phyloP scores from a whole-genome alignment of 2,329 filamentous ascomycete genomes.

The Cryphonectria carpinicola region DNA sequence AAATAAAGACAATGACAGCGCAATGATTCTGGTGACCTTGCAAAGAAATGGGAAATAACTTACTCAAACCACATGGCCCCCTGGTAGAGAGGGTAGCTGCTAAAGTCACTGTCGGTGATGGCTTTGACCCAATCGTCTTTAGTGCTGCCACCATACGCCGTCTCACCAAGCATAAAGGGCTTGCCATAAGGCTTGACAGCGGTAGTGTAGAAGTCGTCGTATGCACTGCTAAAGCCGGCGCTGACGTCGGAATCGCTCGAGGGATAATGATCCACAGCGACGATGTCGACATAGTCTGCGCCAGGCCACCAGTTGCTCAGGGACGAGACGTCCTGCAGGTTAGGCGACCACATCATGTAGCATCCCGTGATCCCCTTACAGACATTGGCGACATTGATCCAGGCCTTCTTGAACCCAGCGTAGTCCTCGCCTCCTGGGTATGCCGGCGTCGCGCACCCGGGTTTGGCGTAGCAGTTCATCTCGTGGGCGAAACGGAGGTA shows the following conservation, averaged over 20 bases:
- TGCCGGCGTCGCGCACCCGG: conserved; percentile 19
- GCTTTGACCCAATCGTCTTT: conserved; percentile 25
- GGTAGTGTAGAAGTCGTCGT: conserved; percentile 20
- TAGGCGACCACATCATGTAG: conserved; percentile 31
- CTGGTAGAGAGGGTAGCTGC: conserved; percentile 24
- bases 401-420: conserved; percentile 26
- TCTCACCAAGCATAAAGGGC: conserved; percentile 28
- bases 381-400: conserved; percentile 27
- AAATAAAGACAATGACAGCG: not conserved
- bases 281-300: conserved; percentile 30
- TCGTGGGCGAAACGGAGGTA: conserved; percentile 33
- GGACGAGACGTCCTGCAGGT: conserved; percentile 24
- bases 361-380: conserved; percentile 25
- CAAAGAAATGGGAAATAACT: not conserved
- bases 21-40: not conserved
- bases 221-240: conserved; percentile 16
- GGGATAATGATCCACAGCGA: conserved; percentile 30
- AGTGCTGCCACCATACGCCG: conserved; percentile 20
- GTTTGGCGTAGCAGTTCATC: conserved; percentile 32
- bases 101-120: conserved; percentile 21
- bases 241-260: conserved; percentile 7
- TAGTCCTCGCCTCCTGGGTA: conserved; percentile 27
- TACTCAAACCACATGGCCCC: conserved; percentile 29
- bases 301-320: conserved; percentile 32
- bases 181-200: conserved; percentile 24